A percentile compares a stretch with the other conserved stretches of the same genome.
Conservation (phyloP, 2,329 filamentous ascomycete species). For the Hymenoscyphus fraxineus region DNA sequence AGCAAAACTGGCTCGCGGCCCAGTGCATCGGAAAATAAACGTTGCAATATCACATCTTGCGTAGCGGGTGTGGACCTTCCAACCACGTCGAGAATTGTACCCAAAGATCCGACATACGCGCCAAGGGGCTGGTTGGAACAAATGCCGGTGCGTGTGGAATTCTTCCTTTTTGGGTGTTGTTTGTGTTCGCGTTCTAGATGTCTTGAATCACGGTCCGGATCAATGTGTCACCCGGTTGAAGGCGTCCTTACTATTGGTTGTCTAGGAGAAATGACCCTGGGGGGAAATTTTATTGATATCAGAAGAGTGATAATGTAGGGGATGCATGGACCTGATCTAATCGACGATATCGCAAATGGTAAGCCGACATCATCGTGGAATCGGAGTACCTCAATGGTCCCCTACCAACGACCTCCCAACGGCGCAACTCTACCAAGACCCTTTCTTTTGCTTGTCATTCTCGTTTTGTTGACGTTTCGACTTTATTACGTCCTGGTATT, state of each 20-base stretch:
- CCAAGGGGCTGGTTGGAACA: background rate
- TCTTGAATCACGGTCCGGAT: background rate
- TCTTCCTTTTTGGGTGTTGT: background rate
- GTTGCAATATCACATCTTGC: constrained; percentile 7
- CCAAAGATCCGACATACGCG: background rate
- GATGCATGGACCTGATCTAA: background rate
- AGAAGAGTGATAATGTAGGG: background rate
- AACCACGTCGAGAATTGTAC: background rate
- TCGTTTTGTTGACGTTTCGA: background rate
- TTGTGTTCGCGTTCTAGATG: constrained; percentile 1
- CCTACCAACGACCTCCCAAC: background rate
- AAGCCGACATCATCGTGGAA: background rate
- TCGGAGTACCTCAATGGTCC: background rate
- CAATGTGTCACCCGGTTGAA: background rate
- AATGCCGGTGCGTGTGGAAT: background rate
- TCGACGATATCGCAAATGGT: background rate
- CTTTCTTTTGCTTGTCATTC: background rate
- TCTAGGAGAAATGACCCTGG: background rate
- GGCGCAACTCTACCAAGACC: background rate
- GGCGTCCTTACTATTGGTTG: background rate
- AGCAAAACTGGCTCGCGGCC: background rate
- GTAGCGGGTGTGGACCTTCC: background rate
- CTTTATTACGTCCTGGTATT: background rate
- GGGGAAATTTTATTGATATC: background rate
- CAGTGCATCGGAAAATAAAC: background rate